Conservation (phyloP, 345 rosid species). For the Acer yangbiense region DNA sequence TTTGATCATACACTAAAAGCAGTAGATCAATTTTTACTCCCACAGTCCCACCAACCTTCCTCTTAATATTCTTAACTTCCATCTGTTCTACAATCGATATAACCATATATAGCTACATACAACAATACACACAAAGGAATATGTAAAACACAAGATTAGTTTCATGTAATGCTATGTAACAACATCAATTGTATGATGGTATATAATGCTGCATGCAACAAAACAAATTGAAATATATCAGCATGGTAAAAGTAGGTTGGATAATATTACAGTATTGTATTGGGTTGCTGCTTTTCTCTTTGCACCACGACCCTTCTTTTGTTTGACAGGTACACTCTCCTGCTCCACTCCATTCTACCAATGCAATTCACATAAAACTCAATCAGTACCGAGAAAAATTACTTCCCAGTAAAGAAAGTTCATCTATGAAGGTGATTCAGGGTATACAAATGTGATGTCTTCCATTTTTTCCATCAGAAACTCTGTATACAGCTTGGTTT, state of each 20-base stretch:
- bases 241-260: conserved; percentile 10
- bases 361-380: conserved; percentile 19
- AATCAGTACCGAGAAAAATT: conserved; percentile 17
- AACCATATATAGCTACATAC: not conserved
- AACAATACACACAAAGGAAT: not conserved
- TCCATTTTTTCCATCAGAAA: conserved; percentile 93
- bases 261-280: conserved; percentile 56
- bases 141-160: not conserved
- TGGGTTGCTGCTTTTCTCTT: conserved; percentile 76
- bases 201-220: not conserved
- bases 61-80: not conserved
- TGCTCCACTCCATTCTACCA: conserved; percentile 62
- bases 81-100: not conserved
- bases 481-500: conserved; percentile 78
- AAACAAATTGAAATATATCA: not conserved
- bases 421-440: conserved; percentile 13
- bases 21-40: not conserved
- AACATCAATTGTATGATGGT: not conserved
- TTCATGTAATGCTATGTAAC: not conserved
- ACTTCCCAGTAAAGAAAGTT: conserved; percentile 12
- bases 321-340: conserved; percentile 38
- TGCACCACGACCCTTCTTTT: conserved; percentile 61
- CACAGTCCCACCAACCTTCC: not conserved
- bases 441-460: conserved; percentile 61
- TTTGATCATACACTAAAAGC: not conserved